Evolutionary conservation across 139 green algal genomes (phyloP).

Genomic region (Micractinium conductrix): DNA sequence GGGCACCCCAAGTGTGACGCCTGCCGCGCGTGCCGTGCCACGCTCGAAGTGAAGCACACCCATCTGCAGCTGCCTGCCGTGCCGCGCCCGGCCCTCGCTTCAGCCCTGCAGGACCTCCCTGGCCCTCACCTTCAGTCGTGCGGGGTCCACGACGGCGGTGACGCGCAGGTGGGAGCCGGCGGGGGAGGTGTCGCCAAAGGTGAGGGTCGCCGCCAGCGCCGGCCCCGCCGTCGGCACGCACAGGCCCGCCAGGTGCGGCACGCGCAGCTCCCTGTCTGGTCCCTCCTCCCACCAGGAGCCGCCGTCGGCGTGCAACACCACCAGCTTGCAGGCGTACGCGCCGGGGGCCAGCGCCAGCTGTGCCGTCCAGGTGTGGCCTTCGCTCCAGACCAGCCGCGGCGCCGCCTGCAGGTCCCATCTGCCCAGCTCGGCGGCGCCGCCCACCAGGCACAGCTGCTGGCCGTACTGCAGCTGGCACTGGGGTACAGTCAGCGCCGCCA

Average conservation of each 20-base stretch:
- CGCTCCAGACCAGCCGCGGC: background rate
- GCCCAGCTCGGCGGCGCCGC: background rate
- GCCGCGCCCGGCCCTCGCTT: too few species aligned
- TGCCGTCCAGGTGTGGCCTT: background rate
- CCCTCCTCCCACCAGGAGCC: background rate
- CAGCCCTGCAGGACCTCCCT: background rate
- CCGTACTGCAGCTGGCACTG: background rate
- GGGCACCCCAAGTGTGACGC: background rate
- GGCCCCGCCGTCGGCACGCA: background rate
- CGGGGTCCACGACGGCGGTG: background rate
- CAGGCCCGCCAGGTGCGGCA: slow-evolving; percentile 6
- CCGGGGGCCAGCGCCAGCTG: background rate
- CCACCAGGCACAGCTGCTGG: slow-evolving; percentile 7
- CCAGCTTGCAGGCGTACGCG: slow-evolving; percentile 8
- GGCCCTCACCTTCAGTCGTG: background rate
- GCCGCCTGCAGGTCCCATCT: background rate
- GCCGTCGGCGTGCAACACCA: background rate
- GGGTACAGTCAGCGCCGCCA: background rate
- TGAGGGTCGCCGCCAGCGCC: background rate
- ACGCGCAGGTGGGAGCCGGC: background rate
- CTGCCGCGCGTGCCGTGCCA: background rate
- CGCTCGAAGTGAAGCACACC: background rate
- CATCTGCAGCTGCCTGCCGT: background rate
- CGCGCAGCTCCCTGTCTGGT: background rate
- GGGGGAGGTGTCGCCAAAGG: slow-evolving; percentile 2